Evolutionary conservation across 306 rosid genomes (phyloP).

Genomic region (Trifolium subterraneum): DNA sequence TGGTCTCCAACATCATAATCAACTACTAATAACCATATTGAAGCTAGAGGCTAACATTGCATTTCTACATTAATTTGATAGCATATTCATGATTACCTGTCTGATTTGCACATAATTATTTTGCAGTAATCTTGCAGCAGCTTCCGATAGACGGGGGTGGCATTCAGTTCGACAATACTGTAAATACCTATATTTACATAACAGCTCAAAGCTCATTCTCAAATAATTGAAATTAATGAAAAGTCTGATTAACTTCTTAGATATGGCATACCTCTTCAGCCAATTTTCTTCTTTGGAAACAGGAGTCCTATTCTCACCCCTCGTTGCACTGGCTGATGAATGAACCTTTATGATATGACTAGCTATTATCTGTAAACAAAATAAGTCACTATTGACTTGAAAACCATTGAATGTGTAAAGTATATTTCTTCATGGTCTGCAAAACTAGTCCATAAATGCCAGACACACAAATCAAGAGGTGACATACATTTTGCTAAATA

Average conservation of each 20-base stretch:
- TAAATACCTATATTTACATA: conserved; percentile 72
- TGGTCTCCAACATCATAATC: conserved; percentile 8
- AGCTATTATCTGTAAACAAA: conserved; percentile 76
- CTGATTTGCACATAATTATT: conserved; percentile 88
- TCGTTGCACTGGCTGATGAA: conserved; percentile 68
- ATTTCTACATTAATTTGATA: conserved; percentile 25
- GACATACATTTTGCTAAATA: not conserved
- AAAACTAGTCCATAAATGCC: conserved; percentile 17
- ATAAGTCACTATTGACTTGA: conserved; percentile 31
- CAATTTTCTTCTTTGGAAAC: conserved; percentile 82
- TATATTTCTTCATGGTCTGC: conserved; percentile 19
- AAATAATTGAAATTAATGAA: conserved; percentile 31
- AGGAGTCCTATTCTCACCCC: conserved; percentile 59
- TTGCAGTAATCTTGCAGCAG: conserved; percentile 76
- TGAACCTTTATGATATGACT: conserved; percentile 91
- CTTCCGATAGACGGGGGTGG: conserved; percentile 82
- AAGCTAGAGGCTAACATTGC: conserved; percentile 23
- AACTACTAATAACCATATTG: conserved; percentile 23
- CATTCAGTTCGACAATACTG: conserved; percentile 83
- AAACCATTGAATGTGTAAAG: conserved; percentile 29
- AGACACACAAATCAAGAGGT: conserved; percentile 6
- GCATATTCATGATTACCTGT: conserved; percentile 69
- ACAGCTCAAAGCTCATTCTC: conserved; percentile 38
- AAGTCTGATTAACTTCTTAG: conserved; percentile 10
- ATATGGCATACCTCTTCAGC: conserved; percentile 78